phyloP scores from a whole-genome alignment of 441 rosid species.

The Bruguiera hainesii region DNA sequence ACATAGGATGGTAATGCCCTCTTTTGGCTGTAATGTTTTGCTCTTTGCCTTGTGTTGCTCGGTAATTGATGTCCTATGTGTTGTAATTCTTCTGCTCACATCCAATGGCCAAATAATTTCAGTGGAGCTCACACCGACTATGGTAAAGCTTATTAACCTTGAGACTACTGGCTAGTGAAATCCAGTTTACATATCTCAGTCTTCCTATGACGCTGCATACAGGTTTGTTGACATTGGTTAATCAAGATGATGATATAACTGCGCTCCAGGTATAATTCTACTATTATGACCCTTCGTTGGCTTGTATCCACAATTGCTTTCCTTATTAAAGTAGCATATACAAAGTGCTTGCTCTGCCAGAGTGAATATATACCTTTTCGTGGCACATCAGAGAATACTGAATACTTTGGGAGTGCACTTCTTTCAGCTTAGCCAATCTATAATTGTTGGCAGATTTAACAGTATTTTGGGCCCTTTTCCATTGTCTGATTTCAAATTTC shows the following conservation, averaged over 20 bases:
- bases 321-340: no score
- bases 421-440: no score
- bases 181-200: conserved; percentile 11
- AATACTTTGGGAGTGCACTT: no score
- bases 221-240: conserved; percentile 86
- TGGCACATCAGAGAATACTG: no score
- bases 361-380: no score
- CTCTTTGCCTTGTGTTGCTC: conserved; percentile 10
- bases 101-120: conserved; percentile 20
- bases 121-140: conserved; percentile 91
- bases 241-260: conserved; percentile 82
- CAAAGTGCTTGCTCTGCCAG: no score
- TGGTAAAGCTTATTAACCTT: conserved; percentile 40
- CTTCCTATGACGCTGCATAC: conserved; percentile 7
- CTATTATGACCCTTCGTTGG: background rate
- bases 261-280: conserved; percentile 65
- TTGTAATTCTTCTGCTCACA: conserved; percentile 10
- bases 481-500: no score
- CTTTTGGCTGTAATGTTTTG: conserved; percentile 5
- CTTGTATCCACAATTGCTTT: background rate
- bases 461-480: no score
- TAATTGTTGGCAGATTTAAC: no score
- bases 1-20: conserved; percentile 67
- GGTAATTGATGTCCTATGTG: background rate
- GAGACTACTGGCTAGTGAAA: background rate